Percentiles rank a stretch among this genome's conserved stretches.
phyloP scores from a whole-genome alignment of 192 early-diverging fungal genomes.

The Irineochytrium annulatum region DNA sequence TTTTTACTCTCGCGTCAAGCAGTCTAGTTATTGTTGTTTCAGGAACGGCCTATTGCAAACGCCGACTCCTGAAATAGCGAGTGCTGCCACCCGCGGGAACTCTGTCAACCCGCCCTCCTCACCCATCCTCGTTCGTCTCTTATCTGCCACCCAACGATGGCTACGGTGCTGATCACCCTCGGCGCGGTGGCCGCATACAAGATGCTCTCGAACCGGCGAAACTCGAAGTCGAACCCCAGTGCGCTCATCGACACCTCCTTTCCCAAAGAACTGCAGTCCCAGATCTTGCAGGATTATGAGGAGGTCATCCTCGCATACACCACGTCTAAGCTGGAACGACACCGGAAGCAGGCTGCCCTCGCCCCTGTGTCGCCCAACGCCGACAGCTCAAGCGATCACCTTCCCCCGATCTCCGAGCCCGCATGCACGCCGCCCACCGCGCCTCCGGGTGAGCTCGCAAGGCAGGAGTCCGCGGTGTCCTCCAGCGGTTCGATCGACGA shows the following conservation, averaged over 20 bases:
- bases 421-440: background rate
- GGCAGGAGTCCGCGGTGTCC: background rate
- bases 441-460: background rate
- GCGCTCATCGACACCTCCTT: background rate
- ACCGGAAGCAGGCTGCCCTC: no score
- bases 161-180: background rate
- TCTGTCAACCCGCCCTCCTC: no score
- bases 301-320: background rate
- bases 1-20: no score
- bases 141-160: no score
- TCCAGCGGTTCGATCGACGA: background rate
- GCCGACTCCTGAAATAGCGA: no score
- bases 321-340: background rate
- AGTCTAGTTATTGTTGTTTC: no score
- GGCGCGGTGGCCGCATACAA: background rate
- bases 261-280: background rate
- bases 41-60: no score
- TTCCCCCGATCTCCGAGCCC: background rate
- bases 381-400: background rate
- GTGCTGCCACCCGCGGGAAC: no score
- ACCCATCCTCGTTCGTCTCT: no score
- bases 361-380: no score
- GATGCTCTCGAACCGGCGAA: background rate
- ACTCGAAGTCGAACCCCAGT: background rate
- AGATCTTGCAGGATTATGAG: background rate